phyloP scores from a whole-genome alignment of 2,329 filamentous ascomycete genomes.

The Hymenoscyphus fructigenus region DNA sequence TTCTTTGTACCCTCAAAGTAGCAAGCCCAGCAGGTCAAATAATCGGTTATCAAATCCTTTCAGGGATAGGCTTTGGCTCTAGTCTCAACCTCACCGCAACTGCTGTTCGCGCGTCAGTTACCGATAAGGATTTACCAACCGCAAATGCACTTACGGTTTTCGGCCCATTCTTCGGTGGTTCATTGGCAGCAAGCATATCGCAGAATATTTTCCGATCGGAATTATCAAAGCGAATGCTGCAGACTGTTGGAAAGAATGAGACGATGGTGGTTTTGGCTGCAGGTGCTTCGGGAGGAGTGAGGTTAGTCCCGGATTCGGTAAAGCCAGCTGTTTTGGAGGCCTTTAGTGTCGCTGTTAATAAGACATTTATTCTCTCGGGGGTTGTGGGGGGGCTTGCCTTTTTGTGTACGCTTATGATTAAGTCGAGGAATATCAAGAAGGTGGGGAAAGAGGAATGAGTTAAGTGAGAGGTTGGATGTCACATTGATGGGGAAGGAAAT shows the following conservation, averaged over 20 bases:
- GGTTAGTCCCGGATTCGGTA: constrained; percentile 50
- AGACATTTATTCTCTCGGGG: constrained; percentile 53
- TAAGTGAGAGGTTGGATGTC: too few relatives aligned
- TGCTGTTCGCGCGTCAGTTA: constrained; percentile 53
- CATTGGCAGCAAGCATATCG: constrained; percentile 54
- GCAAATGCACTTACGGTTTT: constrained; percentile 52
- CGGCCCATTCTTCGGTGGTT: constrained; percentile 55
- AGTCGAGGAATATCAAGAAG: constrained; percentile 18
- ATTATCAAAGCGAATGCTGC: constrained; percentile 11
- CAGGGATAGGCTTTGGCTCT: constrained; percentile 53
- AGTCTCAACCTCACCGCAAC: constrained; percentile 57
- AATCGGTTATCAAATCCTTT: constrained; percentile 58
- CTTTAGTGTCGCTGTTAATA: constrained; percentile 53
- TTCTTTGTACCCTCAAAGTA: constrained; percentile 50
- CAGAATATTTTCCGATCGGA: constrained; percentile 43
- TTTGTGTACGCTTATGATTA: constrained; percentile 15
- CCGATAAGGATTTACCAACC: constrained; percentile 44
- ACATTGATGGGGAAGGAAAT: too few relatives aligned
- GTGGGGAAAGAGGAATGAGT: not conserved
- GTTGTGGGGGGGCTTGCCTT: constrained; percentile 34
- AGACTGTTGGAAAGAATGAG: constrained; percentile 33
- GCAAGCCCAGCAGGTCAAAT: constrained; percentile 37
- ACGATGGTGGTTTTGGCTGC: constrained; percentile 42
- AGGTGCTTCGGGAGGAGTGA: constrained; percentile 54
- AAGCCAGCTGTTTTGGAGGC: constrained; percentile 53